Percentiles rank a stretch among this genome's conserved stretches.
Evolutionary conservation across 345 rosid genomes (phyloP).

Genomic region (Lepidium africanum): DNA sequence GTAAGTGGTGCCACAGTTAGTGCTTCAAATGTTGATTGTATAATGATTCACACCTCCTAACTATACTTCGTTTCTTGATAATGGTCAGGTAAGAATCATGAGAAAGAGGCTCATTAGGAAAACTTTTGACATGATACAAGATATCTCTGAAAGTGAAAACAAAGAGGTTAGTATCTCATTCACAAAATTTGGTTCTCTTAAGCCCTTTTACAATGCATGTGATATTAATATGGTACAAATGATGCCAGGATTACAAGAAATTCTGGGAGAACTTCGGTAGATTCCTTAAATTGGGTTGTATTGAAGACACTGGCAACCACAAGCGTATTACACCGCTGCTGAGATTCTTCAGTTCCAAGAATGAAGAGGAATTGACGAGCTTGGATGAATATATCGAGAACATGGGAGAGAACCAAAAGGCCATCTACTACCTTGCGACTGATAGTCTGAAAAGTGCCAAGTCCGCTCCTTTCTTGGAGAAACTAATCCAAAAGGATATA

Average conservation of each 20-base stretch:
- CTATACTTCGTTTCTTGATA: not conserved
- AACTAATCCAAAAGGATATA: slow-evolving; percentile 74
- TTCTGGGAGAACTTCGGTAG: slow-evolving; percentile 98
- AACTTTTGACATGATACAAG: slow-evolving; percentile 95
- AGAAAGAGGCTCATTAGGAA: slow-evolving; percentile 96
- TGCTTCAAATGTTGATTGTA: not conserved
- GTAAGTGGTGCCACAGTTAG: slow-evolving; percentile 32
- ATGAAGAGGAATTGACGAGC: slow-evolving; percentile 69
- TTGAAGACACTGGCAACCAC: slow-evolving; percentile 96
- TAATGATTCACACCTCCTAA: not conserved
- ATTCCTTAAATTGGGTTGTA: slow-evolving; percentile 84
- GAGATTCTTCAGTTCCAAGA: slow-evolving; percentile 77
- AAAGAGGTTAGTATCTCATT: slow-evolving; percentile 52
- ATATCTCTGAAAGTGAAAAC: slow-evolving; percentile 71
- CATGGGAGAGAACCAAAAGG: slow-evolving; percentile 95
- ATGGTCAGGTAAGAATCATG: slow-evolving; percentile 78
- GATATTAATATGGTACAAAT: slow-evolving; percentile 6
- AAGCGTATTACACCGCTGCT: slow-evolving; percentile 85
- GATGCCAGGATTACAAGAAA: slow-evolving; percentile 79
- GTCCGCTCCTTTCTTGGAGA: slow-evolving; percentile 95
- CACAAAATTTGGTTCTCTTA: not conserved
- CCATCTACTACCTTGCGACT: slow-evolving; percentile 84
- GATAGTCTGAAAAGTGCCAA: slow-evolving; percentile 96
- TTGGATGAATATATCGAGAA: slow-evolving; percentile 86
- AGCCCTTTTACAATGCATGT: not conserved